A percentile compares a stretch with the other conserved stretches of the same genome.
These are phyloP conservation scores for Erodium maritimum DNA, from an alignment of 345 rosid species.

Conservation along the genomic window DNA sequence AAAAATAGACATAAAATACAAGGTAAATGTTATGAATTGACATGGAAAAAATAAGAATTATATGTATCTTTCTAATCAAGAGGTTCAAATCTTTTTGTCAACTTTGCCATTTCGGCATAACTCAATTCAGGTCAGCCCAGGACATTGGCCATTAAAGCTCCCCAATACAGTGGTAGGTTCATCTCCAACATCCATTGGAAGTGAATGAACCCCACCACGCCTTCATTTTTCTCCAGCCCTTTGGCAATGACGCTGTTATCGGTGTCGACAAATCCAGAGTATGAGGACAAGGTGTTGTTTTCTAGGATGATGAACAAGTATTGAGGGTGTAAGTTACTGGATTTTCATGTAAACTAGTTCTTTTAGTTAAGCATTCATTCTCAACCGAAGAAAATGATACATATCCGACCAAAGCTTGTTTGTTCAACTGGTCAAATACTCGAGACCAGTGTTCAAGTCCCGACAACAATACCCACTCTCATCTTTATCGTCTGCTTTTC, in stretches of 20 bases:
- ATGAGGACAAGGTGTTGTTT: slow-evolving; percentile 55
- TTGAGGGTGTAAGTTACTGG: too few relatives aligned
- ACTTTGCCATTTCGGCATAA: slow-evolving; percentile 36
- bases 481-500: too few relatives aligned
- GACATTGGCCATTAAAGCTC: slow-evolving; percentile 64
- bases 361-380: too few relatives aligned
- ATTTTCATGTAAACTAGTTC: too few relatives aligned
- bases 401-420: too few relatives aligned
- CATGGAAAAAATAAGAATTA: too few relatives aligned
- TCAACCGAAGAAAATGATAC: too few relatives aligned
- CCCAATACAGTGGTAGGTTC: slow-evolving; percentile 47
- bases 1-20: too few relatives aligned
- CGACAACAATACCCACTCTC: too few relatives aligned
- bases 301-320: slow-evolving; percentile 73
- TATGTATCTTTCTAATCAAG: not conserved
- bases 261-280: slow-evolving; percentile 71
- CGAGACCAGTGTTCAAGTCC: too few relatives aligned
- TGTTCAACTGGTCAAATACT: too few relatives aligned
- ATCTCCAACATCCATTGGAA: slow-evolving; percentile 83
- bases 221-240: slow-evolving; percentile 64
- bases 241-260: slow-evolving; percentile 45
- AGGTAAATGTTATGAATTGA: too few relatives aligned
- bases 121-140: slow-evolving; percentile 53
- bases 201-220: slow-evolving; percentile 72
- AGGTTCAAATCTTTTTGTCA: slow-evolving; percentile 45